phyloP scores from a whole-genome alignment of 257 asterid species.

The Penstemon newberryi region DNA sequence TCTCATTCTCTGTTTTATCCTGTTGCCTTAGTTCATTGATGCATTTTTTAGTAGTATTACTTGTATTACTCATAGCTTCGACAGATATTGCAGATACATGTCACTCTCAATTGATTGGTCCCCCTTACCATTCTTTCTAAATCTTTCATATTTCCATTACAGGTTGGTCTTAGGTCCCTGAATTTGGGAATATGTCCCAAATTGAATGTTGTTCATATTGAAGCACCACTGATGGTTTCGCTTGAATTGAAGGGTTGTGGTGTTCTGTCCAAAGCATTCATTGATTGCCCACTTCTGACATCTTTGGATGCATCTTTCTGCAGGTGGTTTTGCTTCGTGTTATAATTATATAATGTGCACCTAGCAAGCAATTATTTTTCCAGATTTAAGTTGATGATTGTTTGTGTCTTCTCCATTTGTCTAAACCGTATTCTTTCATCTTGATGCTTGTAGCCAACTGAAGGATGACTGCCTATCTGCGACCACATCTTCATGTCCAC shows the following conservation, averaged over 20 bases:
- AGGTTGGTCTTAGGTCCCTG: conserved; percentile 92
- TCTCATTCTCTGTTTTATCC: conserved; percentile 6
- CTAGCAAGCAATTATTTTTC: too few species aligned
- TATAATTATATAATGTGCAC: too few species aligned
- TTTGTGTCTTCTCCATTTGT: neutral
- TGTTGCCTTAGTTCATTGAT: neutral
- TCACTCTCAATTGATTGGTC: neutral
- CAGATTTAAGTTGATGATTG: too few species aligned
- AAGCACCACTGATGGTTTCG: conserved; percentile 84
- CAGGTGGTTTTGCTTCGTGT: conserved; percentile 45
- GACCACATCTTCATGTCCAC: conserved; percentile 74
- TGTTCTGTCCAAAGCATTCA: conserved; percentile 76
- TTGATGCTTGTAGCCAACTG: conserved; percentile 65
- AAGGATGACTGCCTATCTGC: conserved; percentile 92
- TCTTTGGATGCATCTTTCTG: conserved; percentile 98
- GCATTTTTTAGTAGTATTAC: too few species aligned
- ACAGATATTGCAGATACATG: too few species aligned
- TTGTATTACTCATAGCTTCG: too few species aligned
- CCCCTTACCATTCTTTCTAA: neutral
- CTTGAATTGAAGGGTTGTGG: conserved; percentile 99
- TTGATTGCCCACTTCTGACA: conserved; percentile 79
- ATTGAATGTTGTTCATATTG: conserved; percentile 63
- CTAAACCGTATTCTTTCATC: conserved; percentile 19
- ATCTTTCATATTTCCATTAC: conserved; percentile 25
- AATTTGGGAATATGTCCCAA: conserved; percentile 99